Conservation (phyloP, 2,329 filamentous ascomycete genomes). For the Penicillium olsonii region DNA sequence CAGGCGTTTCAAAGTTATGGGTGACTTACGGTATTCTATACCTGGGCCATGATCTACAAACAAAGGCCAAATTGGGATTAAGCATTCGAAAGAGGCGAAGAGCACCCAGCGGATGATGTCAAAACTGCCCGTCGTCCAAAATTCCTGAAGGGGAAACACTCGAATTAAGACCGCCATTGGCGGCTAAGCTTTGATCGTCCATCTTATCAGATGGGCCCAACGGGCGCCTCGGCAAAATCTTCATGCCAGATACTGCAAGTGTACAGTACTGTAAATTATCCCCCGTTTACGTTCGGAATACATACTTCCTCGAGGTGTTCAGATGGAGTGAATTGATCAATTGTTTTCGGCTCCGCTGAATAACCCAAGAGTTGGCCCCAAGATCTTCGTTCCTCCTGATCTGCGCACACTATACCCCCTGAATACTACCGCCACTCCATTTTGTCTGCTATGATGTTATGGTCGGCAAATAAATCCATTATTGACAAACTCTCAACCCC, state of each 20-base stretch:
- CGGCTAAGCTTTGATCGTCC: constrained; percentile 9
- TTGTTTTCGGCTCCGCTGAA: background rate
- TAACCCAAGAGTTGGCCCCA: background rate
- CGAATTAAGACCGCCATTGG: constrained; percentile 5
- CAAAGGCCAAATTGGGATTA: background rate
- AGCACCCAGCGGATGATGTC: too few species aligned
- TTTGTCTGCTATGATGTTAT: background rate
- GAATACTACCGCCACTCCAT: background rate
- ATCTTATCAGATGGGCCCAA: constrained; percentile 16
- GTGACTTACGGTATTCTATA: background rate
- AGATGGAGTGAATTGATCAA: too few species aligned
- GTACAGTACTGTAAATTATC: background rate
- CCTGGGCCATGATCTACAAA: background rate
- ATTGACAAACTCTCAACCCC: background rate
- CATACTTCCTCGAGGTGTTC: too few species aligned
- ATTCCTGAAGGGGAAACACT: constrained; percentile 1
- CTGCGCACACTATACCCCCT: background rate
- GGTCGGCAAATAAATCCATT: background rate
- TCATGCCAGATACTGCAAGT: background rate
- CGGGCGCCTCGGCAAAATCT: background rate
- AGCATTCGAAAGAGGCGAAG: too few species aligned
- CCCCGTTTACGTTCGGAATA: too few species aligned
- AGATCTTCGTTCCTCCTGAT: background rate
- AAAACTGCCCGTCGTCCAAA: background rate
- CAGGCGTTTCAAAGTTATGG: background rate